Base-by-base conservation (phyloP, 176 grass and related monocot species). In the Themeda triandra region DNA sequence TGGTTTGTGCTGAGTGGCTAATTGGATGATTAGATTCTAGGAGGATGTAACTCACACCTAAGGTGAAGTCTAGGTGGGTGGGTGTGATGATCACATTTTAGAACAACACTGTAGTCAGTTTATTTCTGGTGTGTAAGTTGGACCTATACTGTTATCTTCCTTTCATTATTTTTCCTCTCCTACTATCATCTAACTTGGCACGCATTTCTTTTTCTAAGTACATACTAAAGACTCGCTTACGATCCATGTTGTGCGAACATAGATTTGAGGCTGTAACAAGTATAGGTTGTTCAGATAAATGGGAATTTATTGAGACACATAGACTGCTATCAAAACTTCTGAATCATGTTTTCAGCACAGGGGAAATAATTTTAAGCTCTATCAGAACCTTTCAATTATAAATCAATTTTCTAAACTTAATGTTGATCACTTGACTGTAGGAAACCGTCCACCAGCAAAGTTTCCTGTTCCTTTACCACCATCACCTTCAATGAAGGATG, bases 401-500 rank as follows among this genome's bases (percentile, higher is more conserved):
- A 18, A 25, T 37, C 9, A 51, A n/a, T 66, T 82, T 82, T 69
- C 37, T 81, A 68, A 77, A 73, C 72, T 69, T 54, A 56, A 13
- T 79, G 25, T 75, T 74, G 42, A 21, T 49, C 42, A 51, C 15
- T 74, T 90, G 53, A 78, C 54, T 96, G 88, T 66, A 99, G 97
- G 97, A 59, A 87, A 89, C 78, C 88, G 86, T 6, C 93, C 92
- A 59, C 91, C 93, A 42, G 90, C 97, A 64, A 99, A 99, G 89
- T 84, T 99, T 82, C 97, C 97, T 53, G 66, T 99, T 87, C 93
- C 91, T 68, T 78, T 99, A 56, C 93, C 97, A 27, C 73, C 78
- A 84, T 88, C 91, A 77, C 82, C 82, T 88, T 92, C 97, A 42
- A 82, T 87, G 87, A 96, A 81, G 79, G 88, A 76, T 82, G 84